Evolutionary conservation across 495 filamentous ascomycete genomes (phyloP).

Genomic region (Amniculicola lignicola): DNA sequence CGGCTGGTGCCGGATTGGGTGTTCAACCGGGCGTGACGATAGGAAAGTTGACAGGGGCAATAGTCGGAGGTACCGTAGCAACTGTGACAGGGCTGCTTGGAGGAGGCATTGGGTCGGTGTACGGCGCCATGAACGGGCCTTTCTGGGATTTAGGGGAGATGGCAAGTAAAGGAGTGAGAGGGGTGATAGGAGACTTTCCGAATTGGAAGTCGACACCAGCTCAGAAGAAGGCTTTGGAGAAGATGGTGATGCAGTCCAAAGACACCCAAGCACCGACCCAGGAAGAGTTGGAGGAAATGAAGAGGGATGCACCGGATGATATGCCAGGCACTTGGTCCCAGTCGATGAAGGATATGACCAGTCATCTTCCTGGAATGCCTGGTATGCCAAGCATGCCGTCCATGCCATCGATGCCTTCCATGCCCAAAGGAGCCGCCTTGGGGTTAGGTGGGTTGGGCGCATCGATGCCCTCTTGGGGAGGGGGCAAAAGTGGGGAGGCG

Average conservation of each 20-base stretch:
- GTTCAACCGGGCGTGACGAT: conserved; percentile 18
- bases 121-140: conserved; percentile 27
- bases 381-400: background rate
- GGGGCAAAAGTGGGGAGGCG: background rate
- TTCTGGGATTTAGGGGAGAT: conserved; percentile 31
- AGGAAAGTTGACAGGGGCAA: conserved; percentile 33
- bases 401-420: background rate
- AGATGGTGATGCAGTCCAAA: conserved; percentile 27
- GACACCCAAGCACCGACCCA: conserved; percentile 23
- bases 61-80: conserved; percentile 29
- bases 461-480: background rate
- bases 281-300: conserved; percentile 27
- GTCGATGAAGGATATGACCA: background rate
- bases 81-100: conserved; percentile 29
- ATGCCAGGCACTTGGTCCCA: background rate
- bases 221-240: conserved; percentile 33
- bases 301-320: conserved; percentile 1
- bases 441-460: background rate
- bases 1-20: conserved; percentile 24
- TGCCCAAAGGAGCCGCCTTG: background rate
- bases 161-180: conserved; percentile 18
- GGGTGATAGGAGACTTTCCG: conserved; percentile 29
- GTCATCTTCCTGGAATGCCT: background rate
- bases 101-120: conserved; percentile 19
- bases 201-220: conserved; percentile 31